Evolutionary conservation across 495 filamentous ascomycete species (phyloP).

Genomic region (Penicillium desertorum): DNA sequence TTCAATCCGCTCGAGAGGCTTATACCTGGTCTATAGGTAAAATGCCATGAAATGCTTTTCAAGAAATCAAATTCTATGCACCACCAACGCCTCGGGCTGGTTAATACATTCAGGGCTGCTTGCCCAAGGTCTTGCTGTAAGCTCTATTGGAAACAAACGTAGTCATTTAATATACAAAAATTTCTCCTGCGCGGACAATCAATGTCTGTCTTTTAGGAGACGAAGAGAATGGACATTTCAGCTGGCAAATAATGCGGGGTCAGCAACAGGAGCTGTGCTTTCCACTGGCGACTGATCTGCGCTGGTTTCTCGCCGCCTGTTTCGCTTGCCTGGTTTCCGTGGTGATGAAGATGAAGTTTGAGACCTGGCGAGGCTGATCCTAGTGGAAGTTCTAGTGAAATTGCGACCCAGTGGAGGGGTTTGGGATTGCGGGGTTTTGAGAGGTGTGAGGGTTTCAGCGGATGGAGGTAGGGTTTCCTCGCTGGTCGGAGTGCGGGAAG

Average conservation of each 20-base stretch:
- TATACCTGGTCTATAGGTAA: not conserved
- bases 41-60: not conserved
- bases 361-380: slow-evolving; percentile 7
- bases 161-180: slow-evolving; percentile 14
- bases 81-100: slow-evolving; percentile 4
- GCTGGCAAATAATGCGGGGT: not conserved
- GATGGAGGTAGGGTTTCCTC: slow-evolving; percentile 1
- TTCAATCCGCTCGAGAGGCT: not conserved
- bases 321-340: slow-evolving; percentile 7
- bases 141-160: slow-evolving; percentile 11
- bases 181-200: not conserved
- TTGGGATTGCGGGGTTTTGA: not conserved
- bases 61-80: slow-evolving; percentile 2
- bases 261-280: not conserved
- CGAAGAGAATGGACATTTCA: not conserved
- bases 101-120: not conserved
- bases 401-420: not conserved
- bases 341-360: not conserved
- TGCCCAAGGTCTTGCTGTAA: not conserved
- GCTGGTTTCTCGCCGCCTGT: not conserved
- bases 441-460: not conserved
- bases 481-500: slow-evolving; percentile 1
- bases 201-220: not conserved
- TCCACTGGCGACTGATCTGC: not conserved
- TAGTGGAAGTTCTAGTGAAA: slow-evolving; percentile 2